Base-by-base conservation (phyloP, 1,139 yeast species). In the Blastobotrys serpentis region DNA sequence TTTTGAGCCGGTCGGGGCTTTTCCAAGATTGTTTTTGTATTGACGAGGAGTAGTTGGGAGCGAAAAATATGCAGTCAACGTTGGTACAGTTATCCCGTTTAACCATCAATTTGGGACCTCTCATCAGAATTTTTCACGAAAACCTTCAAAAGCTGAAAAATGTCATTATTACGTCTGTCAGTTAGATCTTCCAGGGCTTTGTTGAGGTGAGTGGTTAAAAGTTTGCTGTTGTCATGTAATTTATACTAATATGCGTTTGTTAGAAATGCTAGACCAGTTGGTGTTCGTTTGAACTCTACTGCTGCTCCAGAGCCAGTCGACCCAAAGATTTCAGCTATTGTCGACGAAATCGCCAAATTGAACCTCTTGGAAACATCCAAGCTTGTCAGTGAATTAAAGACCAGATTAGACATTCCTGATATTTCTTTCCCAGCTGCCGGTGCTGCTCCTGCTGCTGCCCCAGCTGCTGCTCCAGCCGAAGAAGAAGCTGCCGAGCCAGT, bases 301-400 rank as follows among this genome's bases (percentile, higher is more conserved):
- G 64, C 70, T 17, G 62, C 72, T 37, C 63, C 72, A 29, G 62
- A 72, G 30, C 76, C 83, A 49, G 94, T 86, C 51, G 95, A 86
- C 70, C 94, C 98, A 57, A 90, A 92, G 71, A 90, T 92, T 68
- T 65, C 84, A 42, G 71, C 82, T 54, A 90, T 92, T 62, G 98
- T 94, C 51, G 94, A 88, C 63, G 87, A 87, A 64, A 92, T 92
- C 66, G 83, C 97, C 49, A 79, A 86, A 60, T 78, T 92, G 67
- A 89, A 95, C 16, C 78, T 92, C 52, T 77, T 90, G 63, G 98
- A 92, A 73, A 92, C 98, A 14, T 84, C 96, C 11, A 70, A 84
- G 32, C 79, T 92, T 63, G 86, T 92, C 56, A 69, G 81, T 44
- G 96, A 88, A 68, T 80, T 92, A 64, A 92, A 92, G 73, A 75